These are phyloP conservation scores for Mimosa pudica DNA, from an alignment of 306 rosid genomes.

Conservation along the genomic window DNA sequence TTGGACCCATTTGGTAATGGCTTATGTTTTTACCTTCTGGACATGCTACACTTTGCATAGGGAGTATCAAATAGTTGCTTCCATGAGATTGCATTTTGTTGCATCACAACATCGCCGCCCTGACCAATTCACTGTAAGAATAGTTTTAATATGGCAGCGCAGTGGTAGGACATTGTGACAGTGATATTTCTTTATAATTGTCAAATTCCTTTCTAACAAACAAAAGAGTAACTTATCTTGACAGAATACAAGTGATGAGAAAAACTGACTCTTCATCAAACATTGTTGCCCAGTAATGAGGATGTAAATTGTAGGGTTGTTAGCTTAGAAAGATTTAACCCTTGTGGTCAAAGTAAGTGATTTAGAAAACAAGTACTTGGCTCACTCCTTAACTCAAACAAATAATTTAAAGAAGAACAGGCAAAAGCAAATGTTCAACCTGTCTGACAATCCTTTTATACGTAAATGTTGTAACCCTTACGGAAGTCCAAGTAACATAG, in stretches of 20 bases:
- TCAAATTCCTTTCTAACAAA: constrained; percentile 4
- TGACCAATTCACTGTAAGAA: constrained; percentile 90
- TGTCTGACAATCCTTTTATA: neutral
- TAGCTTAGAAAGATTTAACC: neutral
- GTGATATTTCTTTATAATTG: constrained; percentile 7
- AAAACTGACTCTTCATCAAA: constrained; percentile 59
- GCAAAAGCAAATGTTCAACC: neutral
- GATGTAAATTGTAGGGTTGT: neutral
- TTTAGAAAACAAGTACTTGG: neutral
- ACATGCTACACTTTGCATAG: constrained; percentile 78
- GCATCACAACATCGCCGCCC: constrained; percentile 85
- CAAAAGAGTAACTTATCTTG: neutral
- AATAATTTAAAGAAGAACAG: neutral
- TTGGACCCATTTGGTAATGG: constrained; percentile 98
- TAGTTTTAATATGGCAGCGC: constrained; percentile 10
- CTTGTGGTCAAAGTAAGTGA: neutral
- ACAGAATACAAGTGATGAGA: neutral
- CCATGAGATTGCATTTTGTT: constrained; percentile 88
- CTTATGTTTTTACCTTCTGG: constrained; percentile 93
- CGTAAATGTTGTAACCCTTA: neutral
- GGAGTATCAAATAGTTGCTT: constrained; percentile 81
- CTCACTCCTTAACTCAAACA: neutral
- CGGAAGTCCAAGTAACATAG: neutral
- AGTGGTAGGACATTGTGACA: constrained; percentile 7
- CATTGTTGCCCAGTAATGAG: constrained; percentile 54